Base-by-base conservation (phyloP, 371 early-diverging fungal species). In the Umbelopsis sp. region DNA sequence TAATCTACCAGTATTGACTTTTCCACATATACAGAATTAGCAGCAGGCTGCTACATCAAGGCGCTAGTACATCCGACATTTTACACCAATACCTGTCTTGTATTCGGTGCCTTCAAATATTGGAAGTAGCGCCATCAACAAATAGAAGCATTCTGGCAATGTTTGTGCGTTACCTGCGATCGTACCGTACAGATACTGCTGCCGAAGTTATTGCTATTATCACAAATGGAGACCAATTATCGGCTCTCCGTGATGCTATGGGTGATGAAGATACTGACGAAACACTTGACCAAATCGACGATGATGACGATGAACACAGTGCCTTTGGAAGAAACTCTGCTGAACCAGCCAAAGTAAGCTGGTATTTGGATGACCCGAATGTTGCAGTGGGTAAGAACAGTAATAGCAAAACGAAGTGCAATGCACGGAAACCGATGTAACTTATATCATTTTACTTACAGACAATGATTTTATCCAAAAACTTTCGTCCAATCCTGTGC, bases 61-160 rank as follows among this genome's bases (percentile, higher is more conserved):
- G 82, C 10, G 78, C 76, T 7, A 75, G 74, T 32, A 70, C 78
- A 10, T 62, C 66, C 7, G 74, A 73, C 51, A 78, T 82, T 18
- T 44, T 82, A 1, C 73, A 78, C 8, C 76, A 78, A 32, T 75
- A 75, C 41, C 70, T 71, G 1, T 66, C 64, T n/a, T 82, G 80
- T 53, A 73, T 80, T 10, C 74, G 65, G 20, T 78, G 73, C 35
- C 52, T 82, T 4, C 52, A 72, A 14, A 52, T 74, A 7, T 70
- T 76, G 45, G 80, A 82, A 38, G 50, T 50, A 38, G 38, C 29
- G 37, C 22, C 50, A 35, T 25, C 29, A 29, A 50, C 50, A 29
- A 65, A 24, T 7, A 50, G 50, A 65, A 29, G 35, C 25, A 10
- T 48, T 16, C 12, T 65, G 14, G 35, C n/a, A 12, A 65, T 65